Percentiles rank a stretch among this genome's conserved stretches.
These are phyloP conservation scores for Tetrahymena elliotti DNA, from an alignment of 73 alveolate genomes.

Conservation along the genomic window DNA sequence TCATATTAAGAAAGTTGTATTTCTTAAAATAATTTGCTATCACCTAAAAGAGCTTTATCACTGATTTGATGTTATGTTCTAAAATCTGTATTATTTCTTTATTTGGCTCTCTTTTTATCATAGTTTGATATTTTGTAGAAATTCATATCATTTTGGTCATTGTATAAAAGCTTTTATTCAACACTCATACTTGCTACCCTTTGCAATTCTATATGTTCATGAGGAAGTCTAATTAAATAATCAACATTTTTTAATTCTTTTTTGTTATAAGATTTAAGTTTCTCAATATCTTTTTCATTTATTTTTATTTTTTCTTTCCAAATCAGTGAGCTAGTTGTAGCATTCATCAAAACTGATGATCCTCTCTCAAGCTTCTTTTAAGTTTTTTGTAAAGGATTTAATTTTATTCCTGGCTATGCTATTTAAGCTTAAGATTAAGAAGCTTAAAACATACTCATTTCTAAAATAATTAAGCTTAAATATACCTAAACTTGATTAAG, in stretches of 20 bases:
- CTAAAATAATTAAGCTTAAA: background rate
- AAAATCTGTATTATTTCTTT: background rate
- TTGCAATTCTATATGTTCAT: background rate
- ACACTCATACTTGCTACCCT: background rate
- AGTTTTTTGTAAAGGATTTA: background rate
- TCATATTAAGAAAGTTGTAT: background rate
- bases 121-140: background rate
- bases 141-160: background rate
- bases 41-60: background rate
- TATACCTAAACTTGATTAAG: background rate
- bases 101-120: background rate
- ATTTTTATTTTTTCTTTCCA: background rate
- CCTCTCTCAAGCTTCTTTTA: background rate
- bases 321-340: background rate
- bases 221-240: background rate
- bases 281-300: background rate
- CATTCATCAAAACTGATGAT: background rate
- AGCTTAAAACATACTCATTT: background rate
- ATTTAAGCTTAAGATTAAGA: background rate
- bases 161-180: background rate
- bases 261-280: background rate
- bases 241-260: background rate
- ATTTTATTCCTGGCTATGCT: background rate
- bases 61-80: background rate
- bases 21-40: background rate